phyloP scores from a whole-genome alignment of 2,329 filamentous ascomycete species.

The Hypomyces rosellus region DNA sequence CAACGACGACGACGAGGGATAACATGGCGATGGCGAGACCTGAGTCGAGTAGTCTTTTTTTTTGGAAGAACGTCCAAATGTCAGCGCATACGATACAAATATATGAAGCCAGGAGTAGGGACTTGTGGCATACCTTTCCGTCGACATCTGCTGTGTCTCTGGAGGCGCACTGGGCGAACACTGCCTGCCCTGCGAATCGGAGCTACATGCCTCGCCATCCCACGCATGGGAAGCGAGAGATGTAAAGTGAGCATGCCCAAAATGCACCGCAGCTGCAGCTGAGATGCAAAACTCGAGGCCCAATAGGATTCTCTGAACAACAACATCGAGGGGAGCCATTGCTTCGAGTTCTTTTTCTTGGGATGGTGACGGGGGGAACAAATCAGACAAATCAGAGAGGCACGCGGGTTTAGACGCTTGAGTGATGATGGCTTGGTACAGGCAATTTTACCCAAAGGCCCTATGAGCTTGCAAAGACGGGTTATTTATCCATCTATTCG shows the following conservation, averaged over 20 bases:
- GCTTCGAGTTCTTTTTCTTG: too few relatives aligned
- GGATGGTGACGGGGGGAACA: too few relatives aligned
- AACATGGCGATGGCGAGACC: constrained; percentile 26
- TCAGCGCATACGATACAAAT: too few relatives aligned
- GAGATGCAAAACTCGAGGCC: constrained; percentile 17
- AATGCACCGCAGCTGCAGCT: constrained; percentile 12
- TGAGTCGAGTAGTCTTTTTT: constrained; percentile 22
- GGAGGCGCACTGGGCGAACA: background rate
- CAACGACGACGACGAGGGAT: constrained; percentile 20
- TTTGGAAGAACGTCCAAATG: background rate
- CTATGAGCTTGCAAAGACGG: too few relatives aligned
- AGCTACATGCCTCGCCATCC: background rate
- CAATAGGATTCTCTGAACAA: constrained; percentile 7
- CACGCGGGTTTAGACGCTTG: too few relatives aligned
- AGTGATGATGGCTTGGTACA: too few relatives aligned
- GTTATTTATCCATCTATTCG: too few relatives aligned
- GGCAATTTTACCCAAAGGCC: too few relatives aligned
- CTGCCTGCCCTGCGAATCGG: background rate
- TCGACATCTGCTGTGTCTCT: background rate
- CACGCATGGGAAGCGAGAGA: background rate
- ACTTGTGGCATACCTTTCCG: background rate
- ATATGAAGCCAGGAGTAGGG: too few relatives aligned
- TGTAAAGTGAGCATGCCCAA: constrained; percentile 16
- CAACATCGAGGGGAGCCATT: background rate
- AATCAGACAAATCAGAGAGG: background rate